A percentile compares a stretch with the other conserved stretches of the same genome.
Evolutionary conservation across 257 asterid species (phyloP).

Genomic region (Petunia axillaris): DNA sequence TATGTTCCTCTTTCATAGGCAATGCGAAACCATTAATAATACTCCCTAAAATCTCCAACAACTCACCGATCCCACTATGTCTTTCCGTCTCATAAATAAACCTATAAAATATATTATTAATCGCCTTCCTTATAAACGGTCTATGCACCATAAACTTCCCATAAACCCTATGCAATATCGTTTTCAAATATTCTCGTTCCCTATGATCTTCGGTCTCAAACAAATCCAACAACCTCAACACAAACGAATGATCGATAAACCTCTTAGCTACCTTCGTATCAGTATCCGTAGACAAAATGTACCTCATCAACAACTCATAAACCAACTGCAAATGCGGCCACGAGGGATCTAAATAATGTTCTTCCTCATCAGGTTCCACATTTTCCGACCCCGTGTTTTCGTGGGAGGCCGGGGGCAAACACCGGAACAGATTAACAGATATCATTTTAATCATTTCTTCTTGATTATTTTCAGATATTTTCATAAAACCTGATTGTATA

Average conservation of each 20-base stretch:
- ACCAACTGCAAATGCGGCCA: conserved; percentile 84
- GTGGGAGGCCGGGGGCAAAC: conserved; percentile 64
- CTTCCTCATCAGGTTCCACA: conserved; percentile 71
- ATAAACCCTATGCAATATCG: conserved; percentile 78
- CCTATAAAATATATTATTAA: conserved; percentile 72
- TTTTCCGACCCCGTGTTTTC: conserved; percentile 63
- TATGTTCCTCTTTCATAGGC: conserved; percentile 98
- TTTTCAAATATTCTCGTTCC: conserved; percentile 87
- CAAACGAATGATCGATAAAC: conserved; percentile 74
- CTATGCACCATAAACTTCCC: conserved; percentile 93
- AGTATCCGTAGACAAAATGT: conserved; percentile 68
- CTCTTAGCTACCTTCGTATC: conserved; percentile 74
- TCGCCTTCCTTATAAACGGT: conserved; percentile 86
- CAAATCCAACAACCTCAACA: conserved; percentile 65
- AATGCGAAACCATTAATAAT: conserved; percentile 86
- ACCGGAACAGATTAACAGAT: conserved; percentile 65
- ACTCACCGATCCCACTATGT: conserved; percentile 81
- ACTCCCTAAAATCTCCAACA: conserved; percentile 88
- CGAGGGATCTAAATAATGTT: conserved; percentile 64
- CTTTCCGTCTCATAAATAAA: conserved; percentile 77
- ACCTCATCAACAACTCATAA: conserved; percentile 71
- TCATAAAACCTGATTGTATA: conserved; percentile 60
- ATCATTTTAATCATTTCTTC: conserved; percentile 79
- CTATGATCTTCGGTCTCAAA: conserved; percentile 87
- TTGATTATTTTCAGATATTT: conserved; percentile 62